Conservation (phyloP, 2,329 filamentous ascomycete species). For the Penicillium janthinellum region DNA sequence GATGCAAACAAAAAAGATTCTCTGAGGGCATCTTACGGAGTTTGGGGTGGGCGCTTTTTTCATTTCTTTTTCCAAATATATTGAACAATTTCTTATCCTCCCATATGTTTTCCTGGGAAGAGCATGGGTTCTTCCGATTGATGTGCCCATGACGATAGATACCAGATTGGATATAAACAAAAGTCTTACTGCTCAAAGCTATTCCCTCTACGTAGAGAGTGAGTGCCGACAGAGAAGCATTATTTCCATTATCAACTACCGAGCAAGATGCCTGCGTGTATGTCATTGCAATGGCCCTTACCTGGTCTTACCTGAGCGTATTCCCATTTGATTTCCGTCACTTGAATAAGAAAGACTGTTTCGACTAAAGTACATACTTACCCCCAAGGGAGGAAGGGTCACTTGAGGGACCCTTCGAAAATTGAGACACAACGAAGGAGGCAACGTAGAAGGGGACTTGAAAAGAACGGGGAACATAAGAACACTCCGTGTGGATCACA, state of each 20-base stretch:
- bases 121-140: constrained; percentile 26
- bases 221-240: background rate
- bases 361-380: constrained; percentile 50
- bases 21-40: constrained; percentile 42
- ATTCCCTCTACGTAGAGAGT: background rate
- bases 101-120: constrained; percentile 19
- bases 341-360: constrained; percentile 22
- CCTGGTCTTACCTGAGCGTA: constrained; percentile 47
- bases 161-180: constrained; percentile 32
- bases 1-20: constrained; percentile 28
- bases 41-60: constrained; percentile 38
- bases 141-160: constrained; percentile 39
- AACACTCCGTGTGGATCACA: constrained; percentile 14
- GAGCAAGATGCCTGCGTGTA: constrained; percentile 24
- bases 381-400: constrained; percentile 31
- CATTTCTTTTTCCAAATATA: constrained; percentile 28
- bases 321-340: constrained; percentile 21
- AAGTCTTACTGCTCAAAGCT: constrained; percentile 2
- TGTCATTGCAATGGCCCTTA: constrained; percentile 40
- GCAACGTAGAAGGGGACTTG: constrained; percentile 23
- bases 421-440: constrained; percentile 28
- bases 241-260: constrained; percentile 9
- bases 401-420: constrained; percentile 32
- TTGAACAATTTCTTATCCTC: constrained; percentile 24
- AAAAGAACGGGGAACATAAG: constrained; percentile 31